These are phyloP conservation scores for Canariomyces notabilis DNA, from an alignment of 2,329 filamentous ascomycete species.

Conservation along the genomic window DNA sequence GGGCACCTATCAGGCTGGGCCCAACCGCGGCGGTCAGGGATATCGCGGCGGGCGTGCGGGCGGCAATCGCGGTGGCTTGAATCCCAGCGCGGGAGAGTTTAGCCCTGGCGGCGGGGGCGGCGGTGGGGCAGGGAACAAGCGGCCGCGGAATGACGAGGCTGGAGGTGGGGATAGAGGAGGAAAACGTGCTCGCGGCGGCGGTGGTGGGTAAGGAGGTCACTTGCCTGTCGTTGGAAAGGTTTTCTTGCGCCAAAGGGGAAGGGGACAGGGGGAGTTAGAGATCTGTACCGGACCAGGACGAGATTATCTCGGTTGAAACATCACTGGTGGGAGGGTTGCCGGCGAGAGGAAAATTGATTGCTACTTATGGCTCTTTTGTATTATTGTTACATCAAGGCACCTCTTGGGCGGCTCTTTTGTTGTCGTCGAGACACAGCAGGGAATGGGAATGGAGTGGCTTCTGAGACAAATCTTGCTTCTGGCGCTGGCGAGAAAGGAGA, in stretches of 20 bases:
- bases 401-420: too few relatives aligned
- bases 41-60: conserved; percentile 20
- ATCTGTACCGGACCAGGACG: too few relatives aligned
- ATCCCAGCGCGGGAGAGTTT: conserved; percentile 23
- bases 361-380: too few relatives aligned
- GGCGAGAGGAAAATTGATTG: too few relatives aligned
- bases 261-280: too few relatives aligned
- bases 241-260: neutral
- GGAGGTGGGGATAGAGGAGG: conserved; percentile 15
- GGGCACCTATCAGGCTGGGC: conserved; percentile 18
- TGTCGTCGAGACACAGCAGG: too few relatives aligned
- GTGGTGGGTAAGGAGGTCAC: conserved; percentile 13
- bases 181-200: conserved; percentile 23
- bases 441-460: too few relatives aligned
- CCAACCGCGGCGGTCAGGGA: conserved; percentile 21
- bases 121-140: conserved; percentile 21
- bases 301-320: too few relatives aligned
- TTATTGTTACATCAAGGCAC: too few relatives aligned
- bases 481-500: too few relatives aligned
- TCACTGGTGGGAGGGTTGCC: too few relatives aligned
- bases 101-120: conserved; percentile 12
- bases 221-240: neutral
- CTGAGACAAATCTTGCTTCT: too few relatives aligned
- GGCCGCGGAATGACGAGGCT: conserved; percentile 22
- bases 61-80: conserved; percentile 17